Conservation (phyloP, 2,329 filamentous ascomycete genomes). For the Sporothrix globosa region DNA sequence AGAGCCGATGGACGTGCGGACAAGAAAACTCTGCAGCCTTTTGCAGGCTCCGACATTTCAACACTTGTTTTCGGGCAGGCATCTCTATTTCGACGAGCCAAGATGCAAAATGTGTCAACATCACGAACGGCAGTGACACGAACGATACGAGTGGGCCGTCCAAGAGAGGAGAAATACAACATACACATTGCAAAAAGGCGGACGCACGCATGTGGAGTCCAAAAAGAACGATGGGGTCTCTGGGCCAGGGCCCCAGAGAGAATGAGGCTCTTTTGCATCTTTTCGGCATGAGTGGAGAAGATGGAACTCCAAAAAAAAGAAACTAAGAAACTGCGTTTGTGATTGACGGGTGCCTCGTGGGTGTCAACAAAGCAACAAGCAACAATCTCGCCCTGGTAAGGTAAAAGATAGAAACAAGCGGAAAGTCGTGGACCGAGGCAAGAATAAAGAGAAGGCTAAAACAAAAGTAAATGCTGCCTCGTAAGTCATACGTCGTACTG, state of each 20-base stretch:
- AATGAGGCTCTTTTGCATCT: slow-evolving; percentile 26
- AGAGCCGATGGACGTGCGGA: neutral
- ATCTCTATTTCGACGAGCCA: slow-evolving; percentile 9
- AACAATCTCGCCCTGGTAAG: neutral
- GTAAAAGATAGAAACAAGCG: neutral
- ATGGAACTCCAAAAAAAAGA: neutral
- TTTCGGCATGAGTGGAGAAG: neutral
- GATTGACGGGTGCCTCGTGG: slow-evolving; percentile 18
- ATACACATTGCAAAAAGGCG: slow-evolving; percentile 2
- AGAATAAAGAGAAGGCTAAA: neutral
- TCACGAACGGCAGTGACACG: too few species aligned
- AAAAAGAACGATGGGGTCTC: neutral
- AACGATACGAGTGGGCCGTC: neutral
- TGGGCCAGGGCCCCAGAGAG: neutral
- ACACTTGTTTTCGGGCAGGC: neutral
- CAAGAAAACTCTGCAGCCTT: neutral
- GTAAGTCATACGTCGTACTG: neutral
- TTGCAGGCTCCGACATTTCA: slow-evolving; percentile 23
- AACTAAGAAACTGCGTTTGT: neutral
- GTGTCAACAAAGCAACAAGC: neutral
- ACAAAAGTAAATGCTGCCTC: neutral
- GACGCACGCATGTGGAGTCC: slow-evolving; percentile 9
- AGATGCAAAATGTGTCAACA: neutral
- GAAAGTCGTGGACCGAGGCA: slow-evolving; percentile 7
- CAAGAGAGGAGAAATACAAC: neutral